Percentiles rank a stretch among this genome's conserved stretches.
Conservation (phyloP, 192 early-diverging fungal species). For the Geranomyces variabilis region DNA sequence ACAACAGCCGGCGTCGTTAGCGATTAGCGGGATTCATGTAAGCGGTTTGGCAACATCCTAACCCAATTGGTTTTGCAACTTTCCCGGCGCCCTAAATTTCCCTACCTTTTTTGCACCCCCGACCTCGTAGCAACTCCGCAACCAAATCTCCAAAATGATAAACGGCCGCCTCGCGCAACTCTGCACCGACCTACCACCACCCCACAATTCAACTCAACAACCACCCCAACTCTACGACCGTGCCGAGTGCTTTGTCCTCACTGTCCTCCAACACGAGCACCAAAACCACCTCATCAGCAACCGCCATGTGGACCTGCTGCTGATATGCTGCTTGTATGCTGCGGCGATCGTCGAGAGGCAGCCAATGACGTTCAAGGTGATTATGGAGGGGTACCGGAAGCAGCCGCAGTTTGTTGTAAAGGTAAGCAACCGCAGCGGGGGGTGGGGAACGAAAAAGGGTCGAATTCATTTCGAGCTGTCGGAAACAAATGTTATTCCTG, state of each 20-base stretch:
- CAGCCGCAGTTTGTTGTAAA: constrained; percentile 21
- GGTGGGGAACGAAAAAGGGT: background rate
- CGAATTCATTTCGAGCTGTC: background rate
- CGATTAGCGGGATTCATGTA: background rate
- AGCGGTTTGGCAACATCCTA: background rate
- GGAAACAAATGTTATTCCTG: no score
- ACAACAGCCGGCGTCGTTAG: no score
- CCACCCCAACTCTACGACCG: background rate
- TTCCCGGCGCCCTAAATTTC: background rate
- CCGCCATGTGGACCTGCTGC: constrained; percentile 16
- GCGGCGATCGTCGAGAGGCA: constrained; percentile 18
- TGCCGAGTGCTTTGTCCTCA: background rate
- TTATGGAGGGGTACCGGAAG: constrained; percentile 12
- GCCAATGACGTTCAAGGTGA: constrained; percentile 11
- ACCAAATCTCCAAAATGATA: constrained; percentile 3
- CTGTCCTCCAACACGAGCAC: constrained; percentile 18
- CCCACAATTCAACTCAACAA: no score
- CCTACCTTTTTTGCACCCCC: no score
- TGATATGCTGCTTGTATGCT: constrained; percentile 22
- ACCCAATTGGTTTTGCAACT: background rate
- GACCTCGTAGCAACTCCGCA: background rate
- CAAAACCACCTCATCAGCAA: constrained; percentile 1
- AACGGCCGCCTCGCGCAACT: constrained; percentile 19
- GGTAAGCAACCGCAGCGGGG: background rate
- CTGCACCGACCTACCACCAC: constrained; percentile 14